Evolutionary conservation across 192 early-diverging fungal species (phyloP).

Genomic region (Coemansia sp.): DNA sequence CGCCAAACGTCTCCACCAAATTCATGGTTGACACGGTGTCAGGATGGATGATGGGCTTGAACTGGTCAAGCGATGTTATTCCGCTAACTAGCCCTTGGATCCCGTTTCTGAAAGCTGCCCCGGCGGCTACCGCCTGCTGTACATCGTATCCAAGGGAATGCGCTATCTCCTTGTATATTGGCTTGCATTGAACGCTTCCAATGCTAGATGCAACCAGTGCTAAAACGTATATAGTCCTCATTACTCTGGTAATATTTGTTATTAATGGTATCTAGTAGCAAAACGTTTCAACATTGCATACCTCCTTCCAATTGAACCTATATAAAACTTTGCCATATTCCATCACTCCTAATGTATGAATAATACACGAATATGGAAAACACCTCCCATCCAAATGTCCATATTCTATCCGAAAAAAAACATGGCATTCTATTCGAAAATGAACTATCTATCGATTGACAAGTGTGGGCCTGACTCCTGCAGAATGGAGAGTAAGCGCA

Average conservation of each 20-base stretch:
- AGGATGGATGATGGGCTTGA: conserved; percentile 43
- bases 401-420: neutral
- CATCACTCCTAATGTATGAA: neutral
- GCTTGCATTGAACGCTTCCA: neutral
- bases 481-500: too few species aligned
- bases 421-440: neutral
- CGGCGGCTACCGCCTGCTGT: conserved; percentile 22
- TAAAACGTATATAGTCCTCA: conserved; percentile 14
- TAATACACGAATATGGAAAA: neutral
- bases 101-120: conserved; percentile 20
- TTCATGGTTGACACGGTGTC: conserved; percentile 22
- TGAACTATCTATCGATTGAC: neutral
- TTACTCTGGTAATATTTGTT: neutral
- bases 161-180: conserved; percentile 41
- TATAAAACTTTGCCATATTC: too few species aligned
- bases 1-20: conserved; percentile 24
- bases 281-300: too few species aligned
- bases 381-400: neutral
- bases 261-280: too few species aligned
- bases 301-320: too few species aligned
- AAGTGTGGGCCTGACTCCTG: neutral
- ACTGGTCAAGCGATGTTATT: conserved; percentile 20
- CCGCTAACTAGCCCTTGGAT: conserved; percentile 19
- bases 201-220: conserved; percentile 2
- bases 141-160: conserved; percentile 38